Base-by-base conservation (phyloP, 2,329 filamentous ascomycete species). In the Biscogniauxia marginata region DNA sequence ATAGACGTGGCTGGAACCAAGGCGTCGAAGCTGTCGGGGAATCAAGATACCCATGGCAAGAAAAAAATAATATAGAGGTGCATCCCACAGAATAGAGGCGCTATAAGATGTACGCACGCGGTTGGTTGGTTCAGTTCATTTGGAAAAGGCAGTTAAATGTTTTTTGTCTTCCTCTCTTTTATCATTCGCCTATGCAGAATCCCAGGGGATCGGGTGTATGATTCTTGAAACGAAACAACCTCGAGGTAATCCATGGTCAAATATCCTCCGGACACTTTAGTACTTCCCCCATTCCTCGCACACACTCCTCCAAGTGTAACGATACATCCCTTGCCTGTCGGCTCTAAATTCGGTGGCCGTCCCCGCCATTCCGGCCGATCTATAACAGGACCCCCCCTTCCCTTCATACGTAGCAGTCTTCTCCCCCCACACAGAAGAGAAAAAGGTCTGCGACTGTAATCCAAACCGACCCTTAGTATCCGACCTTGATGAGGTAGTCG, bases 401-500 rank as follows among this genome's bases (percentile, higher is more conserved):
- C 30, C 30, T 39, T 39, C 9, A 16, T 39, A 39, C n/a, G 30
- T 6, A 39, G 30, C 13, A 39, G 30, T 39, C 46, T 8, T 24
- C 24, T 30, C 22, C 19, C 46, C 22, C 16, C 24, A 11, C 18
- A 9, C 45, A 46, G n/a, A 46, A 46, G 21, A 20, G 19, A 20
- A 11, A 21, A 23, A 9, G 45, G 45, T 20, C 21, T 46, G 45
- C 7, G 8, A n/a, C 24, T 24, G 8, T 18, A 11, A 34, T 25
- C 45, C 22, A 25, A 56, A 50, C 54, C 50, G 47, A 30, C 44
- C 53, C 55, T 79, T 86, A 97, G 81, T 96, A 96, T 63, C 86
- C 85, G 63, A 84, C 79, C 67, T 84, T 83, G 73, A 90, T 86
- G 62, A 96, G 85, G 80, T 98, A 97, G 75, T 96, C 90, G 69